Conservation (phyloP, 805 yeast genomes). For the Nakazawaea peltata region DNA sequence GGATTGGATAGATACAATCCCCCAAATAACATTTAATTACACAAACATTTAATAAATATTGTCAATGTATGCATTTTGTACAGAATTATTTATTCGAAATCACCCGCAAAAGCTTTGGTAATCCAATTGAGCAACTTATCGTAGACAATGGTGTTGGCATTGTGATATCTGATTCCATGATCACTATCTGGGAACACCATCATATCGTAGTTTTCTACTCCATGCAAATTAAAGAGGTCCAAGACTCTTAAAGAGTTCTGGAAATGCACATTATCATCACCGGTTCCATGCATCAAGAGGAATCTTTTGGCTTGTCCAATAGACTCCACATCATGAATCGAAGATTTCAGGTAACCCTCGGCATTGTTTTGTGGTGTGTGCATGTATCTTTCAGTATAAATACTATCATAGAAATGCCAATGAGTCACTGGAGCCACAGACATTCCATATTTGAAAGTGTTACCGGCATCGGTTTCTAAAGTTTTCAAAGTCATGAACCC, state of each 20-base stretch:
- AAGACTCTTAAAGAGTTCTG: constrained; percentile 78
- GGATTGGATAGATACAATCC: constrained; percentile 56
- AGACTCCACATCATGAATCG: constrained; percentile 47
- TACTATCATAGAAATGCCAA: constrained; percentile 87
- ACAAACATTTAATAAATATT: not conserved
- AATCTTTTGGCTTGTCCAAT: constrained; percentile 59
- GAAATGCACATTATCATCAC: constrained; percentile 95
- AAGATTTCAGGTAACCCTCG: constrained; percentile 50
- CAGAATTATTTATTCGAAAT: constrained; percentile 22
- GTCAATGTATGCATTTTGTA: too few species aligned
- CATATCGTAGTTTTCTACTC: constrained; percentile 76
- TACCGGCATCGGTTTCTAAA: constrained; percentile 70
- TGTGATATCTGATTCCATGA: constrained; percentile 65
- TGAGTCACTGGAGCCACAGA: constrained; percentile 98
- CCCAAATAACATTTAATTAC: not conserved
- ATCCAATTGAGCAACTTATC: constrained; percentile 65
- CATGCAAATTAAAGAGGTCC: constrained; percentile 64
- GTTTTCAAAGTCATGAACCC: constrained; percentile 90
- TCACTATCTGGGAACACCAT: constrained; percentile 79
- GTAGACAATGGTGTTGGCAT: constrained; percentile 62
- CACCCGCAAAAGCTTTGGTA: constrained; percentile 47
- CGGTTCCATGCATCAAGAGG: constrained; percentile 90
- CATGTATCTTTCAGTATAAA: constrained; percentile 94
- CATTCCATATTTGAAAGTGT: constrained; percentile 78
- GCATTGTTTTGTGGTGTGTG: constrained; percentile 66